A percentile compares a stretch with the other conserved stretches of the same genome.
Conservation (phyloP, 441 rosid genomes). For the Rhodomyrtus psidioides region DNA sequence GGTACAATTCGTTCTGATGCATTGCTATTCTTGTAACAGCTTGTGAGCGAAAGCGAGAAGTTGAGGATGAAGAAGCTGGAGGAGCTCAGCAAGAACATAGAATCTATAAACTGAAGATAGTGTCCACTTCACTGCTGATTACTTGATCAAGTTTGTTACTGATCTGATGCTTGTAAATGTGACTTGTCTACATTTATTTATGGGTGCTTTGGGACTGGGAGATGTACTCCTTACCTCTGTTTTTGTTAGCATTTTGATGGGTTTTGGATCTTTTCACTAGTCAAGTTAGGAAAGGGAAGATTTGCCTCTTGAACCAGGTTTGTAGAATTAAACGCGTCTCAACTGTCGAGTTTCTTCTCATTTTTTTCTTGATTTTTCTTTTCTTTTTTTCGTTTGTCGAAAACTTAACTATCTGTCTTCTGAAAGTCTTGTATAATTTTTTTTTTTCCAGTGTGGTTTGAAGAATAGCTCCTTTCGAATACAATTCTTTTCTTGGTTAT, state of each 20-base stretch:
- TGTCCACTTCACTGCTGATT: neutral
- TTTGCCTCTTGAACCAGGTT: neutral
- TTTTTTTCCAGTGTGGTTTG: neutral
- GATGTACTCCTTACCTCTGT: neutral
- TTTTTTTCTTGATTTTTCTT: neutral
- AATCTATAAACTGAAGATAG: neutral
- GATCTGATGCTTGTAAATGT: neutral
- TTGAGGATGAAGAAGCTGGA: conserved; percentile 12
- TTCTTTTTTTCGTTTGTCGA: neutral
- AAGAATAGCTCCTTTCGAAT: neutral
- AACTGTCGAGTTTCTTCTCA: neutral
- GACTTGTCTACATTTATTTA: neutral
- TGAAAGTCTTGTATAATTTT: neutral
- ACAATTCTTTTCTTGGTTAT: neutral
- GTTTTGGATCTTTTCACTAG: neutral
- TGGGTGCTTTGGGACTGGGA: neutral
- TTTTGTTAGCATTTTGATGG: neutral
- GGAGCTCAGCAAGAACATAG: conserved; percentile 6
- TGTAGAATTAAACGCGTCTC: neutral
- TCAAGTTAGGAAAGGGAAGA: neutral
- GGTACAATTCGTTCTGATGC: neutral
- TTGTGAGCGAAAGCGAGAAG: conserved; percentile 9
- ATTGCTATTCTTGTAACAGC: neutral
- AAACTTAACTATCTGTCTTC: neutral
- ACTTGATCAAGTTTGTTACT: neutral